These are phyloP conservation scores for Trichoderma virens DNA, from an alignment of 495 filamentous ascomycete genomes.

Conservation along the genomic window DNA sequence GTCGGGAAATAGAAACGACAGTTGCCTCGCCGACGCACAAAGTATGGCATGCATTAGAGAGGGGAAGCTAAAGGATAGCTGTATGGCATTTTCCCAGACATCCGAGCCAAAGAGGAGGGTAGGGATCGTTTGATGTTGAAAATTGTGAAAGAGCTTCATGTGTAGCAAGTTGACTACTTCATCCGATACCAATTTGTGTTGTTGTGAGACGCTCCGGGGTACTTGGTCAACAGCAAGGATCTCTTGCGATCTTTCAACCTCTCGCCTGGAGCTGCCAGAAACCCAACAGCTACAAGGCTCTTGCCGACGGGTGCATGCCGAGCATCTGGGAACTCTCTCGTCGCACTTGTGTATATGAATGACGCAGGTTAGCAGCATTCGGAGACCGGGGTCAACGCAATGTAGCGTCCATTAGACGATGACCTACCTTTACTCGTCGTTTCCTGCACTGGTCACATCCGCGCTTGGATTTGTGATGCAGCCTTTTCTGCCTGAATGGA, in stretches of 20 bases:
- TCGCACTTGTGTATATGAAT: neutral
- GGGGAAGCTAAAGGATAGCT: slow-evolving; percentile 15
- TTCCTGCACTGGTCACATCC: slow-evolving; percentile 19
- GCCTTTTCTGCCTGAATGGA: slow-evolving; percentile 14
- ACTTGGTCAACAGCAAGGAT: neutral
- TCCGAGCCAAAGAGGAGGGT: neutral
- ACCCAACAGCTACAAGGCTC: neutral
- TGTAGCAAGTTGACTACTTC: neutral
- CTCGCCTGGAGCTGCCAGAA: neutral
- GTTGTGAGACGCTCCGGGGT: neutral
- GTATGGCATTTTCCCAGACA: slow-evolving; percentile 12
- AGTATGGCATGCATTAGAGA: slow-evolving; percentile 15
- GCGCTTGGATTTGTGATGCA: slow-evolving; percentile 16
- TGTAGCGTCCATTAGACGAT: neutral
- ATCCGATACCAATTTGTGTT: neutral
- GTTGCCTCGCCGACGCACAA: slow-evolving; percentile 13
- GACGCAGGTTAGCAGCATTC: neutral
- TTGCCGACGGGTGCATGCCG: neutral
- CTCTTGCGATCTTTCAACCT: neutral
- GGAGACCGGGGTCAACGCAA: neutral
- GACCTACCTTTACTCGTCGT: slow-evolving; percentile 16
- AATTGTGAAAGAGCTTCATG: neutral
- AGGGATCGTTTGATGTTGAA: neutral
- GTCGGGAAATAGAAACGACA: slow-evolving; percentile 9
- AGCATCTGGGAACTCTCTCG: neutral